Percentiles rank a stretch among this genome's conserved stretches.
Conservation (phyloP, 2,329 filamentous ascomycete genomes). For the Ceratocystis albifundus region DNA sequence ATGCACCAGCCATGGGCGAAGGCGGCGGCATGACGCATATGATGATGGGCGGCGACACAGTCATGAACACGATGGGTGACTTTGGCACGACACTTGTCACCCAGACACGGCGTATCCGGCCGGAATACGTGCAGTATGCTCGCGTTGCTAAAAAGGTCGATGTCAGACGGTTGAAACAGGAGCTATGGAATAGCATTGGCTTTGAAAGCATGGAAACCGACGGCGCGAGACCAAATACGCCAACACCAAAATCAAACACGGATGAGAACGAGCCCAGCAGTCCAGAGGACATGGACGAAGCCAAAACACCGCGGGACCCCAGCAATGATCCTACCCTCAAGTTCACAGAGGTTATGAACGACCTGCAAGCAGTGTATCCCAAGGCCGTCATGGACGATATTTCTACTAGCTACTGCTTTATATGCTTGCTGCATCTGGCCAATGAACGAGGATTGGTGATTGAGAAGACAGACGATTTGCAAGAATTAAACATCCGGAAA, state of each 20-base stretch:
- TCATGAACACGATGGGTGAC: conserved; percentile 36
- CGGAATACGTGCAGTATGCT: conserved; percentile 60
- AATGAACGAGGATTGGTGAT: conserved; percentile 86
- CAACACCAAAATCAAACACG: conserved; percentile 26
- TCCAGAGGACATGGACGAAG: conserved; percentile 25
- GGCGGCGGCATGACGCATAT: conserved; percentile 40
- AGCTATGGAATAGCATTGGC: conserved; percentile 56
- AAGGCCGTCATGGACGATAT: conserved; percentile 83
- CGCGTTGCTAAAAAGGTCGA: conserved; percentile 61
- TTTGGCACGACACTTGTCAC: conserved; percentile 60
- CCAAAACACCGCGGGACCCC: conserved; percentile 24
- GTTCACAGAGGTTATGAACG: conserved; percentile 88
- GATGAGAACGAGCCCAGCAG: not conserved
- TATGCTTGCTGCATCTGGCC: conserved; percentile 78
- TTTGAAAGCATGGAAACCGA: conserved; percentile 40
- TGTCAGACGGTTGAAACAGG: conserved; percentile 55
- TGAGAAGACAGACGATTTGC: conserved; percentile 47
- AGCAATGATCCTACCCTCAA: conserved; percentile 48
- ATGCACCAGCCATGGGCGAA: conserved; percentile 38
- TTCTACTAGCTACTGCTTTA: conserved; percentile 87
- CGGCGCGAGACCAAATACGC: conserved; percentile 26
- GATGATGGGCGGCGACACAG: conserved; percentile 41
- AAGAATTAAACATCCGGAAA: conserved; percentile 50
- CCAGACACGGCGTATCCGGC: conserved; percentile 49
- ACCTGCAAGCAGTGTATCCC: conserved; percentile 73